These are phyloP conservation scores for Neofusicoccum laricinum DNA, from an alignment of 2,329 filamentous ascomycete species.

Conservation along the genomic window DNA sequence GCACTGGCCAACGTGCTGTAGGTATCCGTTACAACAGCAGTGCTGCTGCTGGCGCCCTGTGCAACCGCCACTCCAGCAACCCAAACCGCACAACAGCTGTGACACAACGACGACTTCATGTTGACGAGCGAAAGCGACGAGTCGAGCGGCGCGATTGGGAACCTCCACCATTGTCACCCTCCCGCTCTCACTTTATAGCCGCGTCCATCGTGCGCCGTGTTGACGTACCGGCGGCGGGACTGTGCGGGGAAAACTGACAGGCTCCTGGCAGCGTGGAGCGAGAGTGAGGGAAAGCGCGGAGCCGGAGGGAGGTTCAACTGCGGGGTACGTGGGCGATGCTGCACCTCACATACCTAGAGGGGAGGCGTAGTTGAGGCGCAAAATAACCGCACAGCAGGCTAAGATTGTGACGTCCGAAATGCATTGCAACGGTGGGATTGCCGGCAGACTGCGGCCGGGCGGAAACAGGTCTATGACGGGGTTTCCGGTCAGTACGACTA, in stretches of 20 bases:
- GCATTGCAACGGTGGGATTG: slow-evolving; percentile 14
- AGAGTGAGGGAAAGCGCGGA: background rate
- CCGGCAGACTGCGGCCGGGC: background rate
- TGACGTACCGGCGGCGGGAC: background rate
- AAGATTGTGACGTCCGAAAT: background rate
- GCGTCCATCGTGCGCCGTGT: background rate
- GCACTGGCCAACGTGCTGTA: background rate
- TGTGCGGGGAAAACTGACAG: background rate
- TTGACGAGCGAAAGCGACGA: background rate
- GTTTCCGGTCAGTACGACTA: no score
- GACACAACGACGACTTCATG: background rate
- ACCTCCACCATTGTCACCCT: background rate
- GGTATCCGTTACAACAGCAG: background rate
- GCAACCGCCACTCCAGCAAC: slow-evolving; percentile 1
- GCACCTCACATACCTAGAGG: background rate
- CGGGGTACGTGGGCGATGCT: background rate
- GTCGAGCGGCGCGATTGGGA: background rate
- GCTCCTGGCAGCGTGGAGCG: background rate
- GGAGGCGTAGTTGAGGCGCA: background rate
- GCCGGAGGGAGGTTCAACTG: background rate
- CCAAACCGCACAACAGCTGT: background rate
- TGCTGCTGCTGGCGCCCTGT: background rate
- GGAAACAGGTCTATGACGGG: background rate
- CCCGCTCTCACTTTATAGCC: background rate
- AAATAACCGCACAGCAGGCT: background rate